Conservation (phyloP, 75 land plant genomes). For the Selaginella tamariscina region DNA sequence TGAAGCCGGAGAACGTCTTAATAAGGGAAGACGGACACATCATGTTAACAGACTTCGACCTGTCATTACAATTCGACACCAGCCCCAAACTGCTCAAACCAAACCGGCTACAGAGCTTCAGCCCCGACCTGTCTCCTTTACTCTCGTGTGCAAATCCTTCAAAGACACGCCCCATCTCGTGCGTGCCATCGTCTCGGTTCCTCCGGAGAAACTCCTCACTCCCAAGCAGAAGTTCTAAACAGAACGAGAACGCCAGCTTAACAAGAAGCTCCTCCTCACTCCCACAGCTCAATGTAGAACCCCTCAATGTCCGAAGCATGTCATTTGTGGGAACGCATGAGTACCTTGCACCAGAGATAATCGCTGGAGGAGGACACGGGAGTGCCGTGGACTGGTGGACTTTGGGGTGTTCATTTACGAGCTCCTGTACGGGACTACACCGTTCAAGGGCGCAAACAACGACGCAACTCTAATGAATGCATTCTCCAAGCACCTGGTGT, state of each 20-base stretch:
- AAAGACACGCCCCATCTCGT: neutral
- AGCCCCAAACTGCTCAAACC: neutral
- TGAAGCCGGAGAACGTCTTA: neutral
- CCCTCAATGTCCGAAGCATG: neutral
- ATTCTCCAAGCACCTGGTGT: neutral
- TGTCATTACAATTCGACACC: neutral
- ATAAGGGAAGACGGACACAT: neutral
- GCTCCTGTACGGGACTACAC: slow-evolving; percentile 47
- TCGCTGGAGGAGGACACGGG: slow-evolving; percentile 60
- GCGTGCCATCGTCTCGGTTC: neutral
- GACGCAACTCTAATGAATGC: slow-evolving; percentile 31
- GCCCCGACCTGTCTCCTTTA: neutral
- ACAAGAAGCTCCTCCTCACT: neutral
- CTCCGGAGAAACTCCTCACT: neutral
- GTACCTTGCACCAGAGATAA: slow-evolving; percentile 73
- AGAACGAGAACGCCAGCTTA: neutral
- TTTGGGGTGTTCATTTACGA: slow-evolving; percentile 61
- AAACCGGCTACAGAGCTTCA: neutral
- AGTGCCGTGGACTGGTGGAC: slow-evolving; percentile 76
- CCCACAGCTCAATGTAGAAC: neutral
- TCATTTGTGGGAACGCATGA: slow-evolving; percentile 79
- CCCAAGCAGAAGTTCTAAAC: neutral
- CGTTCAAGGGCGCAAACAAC: slow-evolving; percentile 58
- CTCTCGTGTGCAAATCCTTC: neutral
- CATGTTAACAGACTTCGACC: neutral